Evolutionary conservation across 345 rosid species (phyloP), one percentile per base, ranked within the genome.

Genomic region (Brassica incana): DNA sequence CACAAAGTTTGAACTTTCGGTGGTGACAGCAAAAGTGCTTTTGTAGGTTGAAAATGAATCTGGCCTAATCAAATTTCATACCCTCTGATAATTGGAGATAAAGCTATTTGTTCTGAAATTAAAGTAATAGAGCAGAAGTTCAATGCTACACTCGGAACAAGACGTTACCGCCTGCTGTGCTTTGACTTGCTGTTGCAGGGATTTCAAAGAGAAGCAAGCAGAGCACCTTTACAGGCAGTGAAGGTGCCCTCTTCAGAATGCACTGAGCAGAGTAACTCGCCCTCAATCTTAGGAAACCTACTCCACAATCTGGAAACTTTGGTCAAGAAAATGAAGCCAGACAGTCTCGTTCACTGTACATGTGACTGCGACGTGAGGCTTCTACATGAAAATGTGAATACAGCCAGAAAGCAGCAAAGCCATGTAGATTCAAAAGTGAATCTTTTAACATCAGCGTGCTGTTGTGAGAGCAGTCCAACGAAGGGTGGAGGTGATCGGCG

Each of bases 41-140:
- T 48, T 80, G 86, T 79, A 95, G 99, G 96, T 93, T 60, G 99
- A 95, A 80, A 93, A 88, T 81, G 90, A 90, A 79, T 88, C 89
- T 69, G 98, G 99, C 59, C 77, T 95, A 48, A 20, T 95, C 99
- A 58, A 95, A 93, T 85, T 93, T 91, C 80, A 86, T 95, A 79
- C 98, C 99, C 23, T 48, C 68, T 95, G 38, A 82, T 95, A 15
- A 81, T 95, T 32, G 94, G 92, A 61, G 88, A 93, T 83, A 70
- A 74, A 81, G 89, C 88, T 72, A 86, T 84, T 80, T 95, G 99
- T 76, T 87, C 84, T 9, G 98, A 95, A 85, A 89, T 95, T 87
- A 82, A 80, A 80, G 75, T 54, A 60, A 82, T 95, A 75, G 94
- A 89, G 87, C 82, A 86, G 84, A 89, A 84, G 75, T 81, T 86